These are phyloP conservation scores for Zea luxurians DNA, from an alignment of 176 grass and related monocot species.

Conservation along the genomic window DNA sequence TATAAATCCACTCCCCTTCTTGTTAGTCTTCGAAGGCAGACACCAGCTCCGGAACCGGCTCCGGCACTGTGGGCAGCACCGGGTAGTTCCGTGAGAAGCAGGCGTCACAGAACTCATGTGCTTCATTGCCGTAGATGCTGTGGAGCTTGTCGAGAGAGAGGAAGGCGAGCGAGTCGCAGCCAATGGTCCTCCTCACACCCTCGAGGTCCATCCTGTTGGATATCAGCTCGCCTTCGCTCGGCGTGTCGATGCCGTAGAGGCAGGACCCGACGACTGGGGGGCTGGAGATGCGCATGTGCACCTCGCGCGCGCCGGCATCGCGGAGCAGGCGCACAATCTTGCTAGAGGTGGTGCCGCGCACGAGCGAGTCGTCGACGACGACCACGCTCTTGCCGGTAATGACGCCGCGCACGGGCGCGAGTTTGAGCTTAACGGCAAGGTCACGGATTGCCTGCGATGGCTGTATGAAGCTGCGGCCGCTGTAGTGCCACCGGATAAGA, in stretches of 20 bases:
- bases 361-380: conserved; percentile 88
- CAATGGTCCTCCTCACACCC: conserved; percentile 64
- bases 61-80: conserved; percentile 45
- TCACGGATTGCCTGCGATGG: conserved; percentile 77
- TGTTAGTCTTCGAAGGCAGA: conserved; percentile 51
- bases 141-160: conserved; percentile 74
- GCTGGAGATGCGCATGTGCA: conserved; percentile 92
- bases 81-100: conserved; percentile 88
- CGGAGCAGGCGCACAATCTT: conserved; percentile 87
- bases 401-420: conserved; percentile 69
- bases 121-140: conserved; percentile 63
- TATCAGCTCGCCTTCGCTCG: conserved; percentile 74
- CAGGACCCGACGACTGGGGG: conserved; percentile 83
- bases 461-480: conserved; percentile 91
- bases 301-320: conserved; percentile 83
- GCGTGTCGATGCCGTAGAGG: conserved; percentile 92
- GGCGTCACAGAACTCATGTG: conserved; percentile 65
- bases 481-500: conserved; percentile 87
- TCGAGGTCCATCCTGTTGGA: conserved; percentile 72
- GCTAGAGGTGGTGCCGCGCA: conserved; percentile 91
- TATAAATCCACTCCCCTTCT: conserved; percentile 19
- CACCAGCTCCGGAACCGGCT: conserved; percentile 39
- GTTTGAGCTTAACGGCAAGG: conserved; percentile 92
- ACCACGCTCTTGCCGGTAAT: conserved; percentile 86
- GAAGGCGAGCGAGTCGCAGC: conserved; percentile 81